phyloP scores from a whole-genome alignment of 345 rosid species.

The Eucalyptus tenuipes region DNA sequence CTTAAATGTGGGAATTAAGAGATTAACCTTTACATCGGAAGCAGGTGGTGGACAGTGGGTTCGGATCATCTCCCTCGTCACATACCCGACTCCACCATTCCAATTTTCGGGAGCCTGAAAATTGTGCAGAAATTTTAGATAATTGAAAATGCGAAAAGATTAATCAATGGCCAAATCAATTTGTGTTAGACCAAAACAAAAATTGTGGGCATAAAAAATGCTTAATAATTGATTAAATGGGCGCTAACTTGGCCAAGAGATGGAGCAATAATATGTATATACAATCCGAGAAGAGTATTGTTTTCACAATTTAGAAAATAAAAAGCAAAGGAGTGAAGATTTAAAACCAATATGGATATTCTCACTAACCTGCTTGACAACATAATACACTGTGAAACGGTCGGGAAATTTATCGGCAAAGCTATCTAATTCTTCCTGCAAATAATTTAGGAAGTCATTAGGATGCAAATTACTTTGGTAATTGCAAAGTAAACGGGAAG shows the following conservation, averaged over 20 bases:
- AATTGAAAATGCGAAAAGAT: neutral
- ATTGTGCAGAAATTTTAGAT: too few relatives aligned
- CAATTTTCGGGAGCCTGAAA: constrained; percentile 13
- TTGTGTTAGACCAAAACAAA: neutral
- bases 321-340: too few relatives aligned
- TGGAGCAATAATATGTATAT: too few relatives aligned
- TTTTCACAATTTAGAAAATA: too few relatives aligned
- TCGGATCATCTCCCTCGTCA: constrained; percentile 28
- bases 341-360: too few relatives aligned
- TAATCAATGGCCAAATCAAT: neutral
- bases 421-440: constrained; percentile 27
- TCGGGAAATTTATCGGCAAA: constrained; percentile 9
- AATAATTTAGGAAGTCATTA: neutral
- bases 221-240: too few relatives aligned
- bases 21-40: constrained; percentile 11
- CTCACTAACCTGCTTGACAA: constrained; percentile 19
- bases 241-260: too few relatives aligned
- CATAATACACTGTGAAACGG: constrained; percentile 26
- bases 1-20: too few relatives aligned
- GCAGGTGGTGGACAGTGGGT: constrained; percentile 32
- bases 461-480: neutral
- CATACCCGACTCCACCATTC: constrained; percentile 5
- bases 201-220: too few relatives aligned
- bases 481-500: too few relatives aligned
- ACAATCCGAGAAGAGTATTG: too few relatives aligned